Percentiles rank a stretch among this genome's conserved stretches.
These are phyloP conservation scores for Flaveria robusta DNA, from an alignment of 129 eudicot genomes.

Conservation along the genomic window DNA sequence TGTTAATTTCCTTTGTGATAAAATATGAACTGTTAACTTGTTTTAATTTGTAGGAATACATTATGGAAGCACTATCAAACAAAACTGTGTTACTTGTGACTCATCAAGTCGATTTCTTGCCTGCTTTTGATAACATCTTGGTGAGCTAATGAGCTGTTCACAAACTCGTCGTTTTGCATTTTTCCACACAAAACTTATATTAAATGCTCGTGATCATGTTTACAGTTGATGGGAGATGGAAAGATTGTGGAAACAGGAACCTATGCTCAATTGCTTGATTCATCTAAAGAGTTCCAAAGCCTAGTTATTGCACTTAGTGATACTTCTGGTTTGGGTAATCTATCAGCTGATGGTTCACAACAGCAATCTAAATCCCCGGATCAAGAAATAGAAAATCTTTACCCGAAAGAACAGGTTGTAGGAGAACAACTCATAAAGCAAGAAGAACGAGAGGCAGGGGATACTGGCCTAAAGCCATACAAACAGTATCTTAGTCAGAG, in stretches of 20 bases:
- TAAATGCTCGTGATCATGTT: background rate
- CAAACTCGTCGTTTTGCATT: background rate
- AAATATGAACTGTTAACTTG: background rate
- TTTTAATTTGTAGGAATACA: slow-evolving; percentile 46
- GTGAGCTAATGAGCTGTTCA: slow-evolving; percentile 39
- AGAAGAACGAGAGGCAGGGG: slow-evolving; percentile 75
- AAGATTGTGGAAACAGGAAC: slow-evolving; percentile 49
- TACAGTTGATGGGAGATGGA: slow-evolving; percentile 62
- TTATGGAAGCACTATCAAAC: slow-evolving; percentile 60
- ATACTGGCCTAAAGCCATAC: slow-evolving; percentile 61
- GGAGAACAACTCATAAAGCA: slow-evolving; percentile 64
- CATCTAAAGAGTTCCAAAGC: slow-evolving; percentile 52
- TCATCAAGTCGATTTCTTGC: slow-evolving; percentile 83
- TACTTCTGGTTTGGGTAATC: slow-evolving; percentile 25
- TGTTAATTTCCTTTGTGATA: background rate
- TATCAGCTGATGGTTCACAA: slow-evolving; percentile 11
- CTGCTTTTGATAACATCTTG: slow-evolving; percentile 57
- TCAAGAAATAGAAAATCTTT: slow-evolving; percentile 35
- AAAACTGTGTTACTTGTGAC: slow-evolving; percentile 80
- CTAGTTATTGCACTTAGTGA: slow-evolving; percentile 50
- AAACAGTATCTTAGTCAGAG: slow-evolving; percentile 53
- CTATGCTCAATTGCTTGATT: slow-evolving; percentile 44
- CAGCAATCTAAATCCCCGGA: slow-evolving; percentile 21
- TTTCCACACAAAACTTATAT: background rate
- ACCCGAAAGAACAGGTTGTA: slow-evolving; percentile 21